Conservation (phyloP, 1,284 basidiomycete species). For the Chalciporus sp. region DNA sequence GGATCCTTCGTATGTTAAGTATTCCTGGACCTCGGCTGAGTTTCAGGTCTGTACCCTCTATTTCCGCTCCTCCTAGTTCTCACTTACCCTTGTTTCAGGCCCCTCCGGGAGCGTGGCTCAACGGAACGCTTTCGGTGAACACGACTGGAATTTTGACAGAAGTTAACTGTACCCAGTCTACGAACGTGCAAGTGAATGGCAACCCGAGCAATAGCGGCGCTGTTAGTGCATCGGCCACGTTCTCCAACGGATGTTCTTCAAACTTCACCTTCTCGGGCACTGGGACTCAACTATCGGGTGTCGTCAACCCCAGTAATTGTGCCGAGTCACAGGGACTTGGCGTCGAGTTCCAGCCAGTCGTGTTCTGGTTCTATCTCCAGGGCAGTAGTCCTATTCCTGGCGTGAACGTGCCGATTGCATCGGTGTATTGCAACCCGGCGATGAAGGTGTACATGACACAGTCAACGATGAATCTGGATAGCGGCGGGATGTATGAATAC, state of each 20-base stretch:
- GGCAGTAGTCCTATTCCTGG: conserved; percentile 27
- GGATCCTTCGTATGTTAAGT: conserved; percentile 55
- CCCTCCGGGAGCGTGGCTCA: conserved; percentile 42
- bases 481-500: conserved; percentile 43
- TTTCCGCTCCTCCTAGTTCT: not conserved
- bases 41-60: conserved; percentile 41
- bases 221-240: conserved; percentile 41
- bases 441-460: conserved; percentile 47
- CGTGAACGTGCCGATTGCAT: conserved; percentile 40
- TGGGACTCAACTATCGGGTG: conserved; percentile 50
- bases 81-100: conserved; percentile 27
- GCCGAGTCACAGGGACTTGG: conserved; percentile 31
- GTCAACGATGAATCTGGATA: conserved; percentile 47
- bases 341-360: conserved; percentile 51
- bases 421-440: conserved; percentile 57
- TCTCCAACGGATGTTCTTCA: conserved; percentile 46
- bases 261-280: conserved; percentile 41
- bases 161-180: conserved; percentile 47
- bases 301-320: conserved; percentile 42
- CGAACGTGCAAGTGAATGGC: not conserved
- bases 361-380: conserved; percentile 62
- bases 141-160: conserved; percentile 54
- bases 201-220: conserved; percentile 22
- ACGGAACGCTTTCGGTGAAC: conserved; percentile 53
- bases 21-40: conserved; percentile 51